Percentiles rank a stretch among this genome's conserved stretches.
These are phyloP conservation scores for Samsoniella hepiali DNA, from an alignment of 2,329 filamentous ascomycete species.

Conservation along the genomic window DNA sequence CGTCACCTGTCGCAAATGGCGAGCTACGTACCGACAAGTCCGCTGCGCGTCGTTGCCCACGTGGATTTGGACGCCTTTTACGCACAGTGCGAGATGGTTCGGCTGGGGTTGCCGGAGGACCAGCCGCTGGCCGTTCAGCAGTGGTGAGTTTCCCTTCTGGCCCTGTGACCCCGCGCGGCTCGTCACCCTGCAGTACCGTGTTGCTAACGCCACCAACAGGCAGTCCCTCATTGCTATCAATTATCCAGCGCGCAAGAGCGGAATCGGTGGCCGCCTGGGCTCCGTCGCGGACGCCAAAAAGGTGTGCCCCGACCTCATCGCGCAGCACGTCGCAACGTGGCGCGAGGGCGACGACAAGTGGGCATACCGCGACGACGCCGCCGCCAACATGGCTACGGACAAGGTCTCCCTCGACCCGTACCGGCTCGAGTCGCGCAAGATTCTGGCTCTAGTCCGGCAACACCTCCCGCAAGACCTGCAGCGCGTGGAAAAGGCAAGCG, in stretches of 20 bases:
- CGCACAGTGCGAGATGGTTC: slow-evolving; percentile 90
- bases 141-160: slow-evolving; percentile 54
- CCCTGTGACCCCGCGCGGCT: not conserved
- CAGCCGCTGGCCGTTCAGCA: slow-evolving; percentile 90
- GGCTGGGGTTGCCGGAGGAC: slow-evolving; percentile 69
- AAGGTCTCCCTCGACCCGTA: slow-evolving; percentile 96
- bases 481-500: slow-evolving; percentile 85
- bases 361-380: slow-evolving; percentile 83
- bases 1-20: slow-evolving; percentile 76
- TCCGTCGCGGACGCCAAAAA: slow-evolving; percentile 79
- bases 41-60: slow-evolving; percentile 83
- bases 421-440: slow-evolving; percentile 76
- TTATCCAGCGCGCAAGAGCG: slow-evolving; percentile 80
- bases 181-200: not conserved
- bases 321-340: slow-evolving; percentile 94
- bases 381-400: slow-evolving; percentile 75
- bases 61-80: slow-evolving; percentile 98
- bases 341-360: slow-evolving; percentile 87
- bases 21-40: slow-evolving; percentile 66
- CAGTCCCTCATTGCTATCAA: slow-evolving; percentile 79
- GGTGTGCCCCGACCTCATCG: slow-evolving; percentile 76
- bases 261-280: slow-evolving; percentile 70
- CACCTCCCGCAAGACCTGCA: slow-evolving; percentile 62
- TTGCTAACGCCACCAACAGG: not conserved
- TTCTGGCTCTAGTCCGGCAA: slow-evolving; percentile 75